Base-by-base conservation (phyloP, 2,329 filamentous ascomycete genomes). In the Talaromyces amestolkiae region DNA sequence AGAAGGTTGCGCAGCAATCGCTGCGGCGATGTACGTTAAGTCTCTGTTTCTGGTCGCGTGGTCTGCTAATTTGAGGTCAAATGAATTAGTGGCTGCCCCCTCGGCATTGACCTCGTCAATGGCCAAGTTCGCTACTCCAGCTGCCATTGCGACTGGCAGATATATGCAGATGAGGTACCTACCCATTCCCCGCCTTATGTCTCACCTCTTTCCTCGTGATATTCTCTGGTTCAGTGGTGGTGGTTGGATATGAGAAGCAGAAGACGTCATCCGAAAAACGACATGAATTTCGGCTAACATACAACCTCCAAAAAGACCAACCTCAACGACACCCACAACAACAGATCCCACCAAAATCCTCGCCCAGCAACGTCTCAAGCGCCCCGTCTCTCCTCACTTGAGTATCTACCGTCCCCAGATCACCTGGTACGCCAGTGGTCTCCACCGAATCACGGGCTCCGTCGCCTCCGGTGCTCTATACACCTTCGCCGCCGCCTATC, bases 361-460 rank as follows among this genome's bases (percentile, higher is more conserved):
- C 76, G 89, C 86, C 73, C 83, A 87, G 75, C 93, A 97, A 84
- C 93, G 93, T 73, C 85, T 89, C 64, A 80, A 85, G 74, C 93
- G 93, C 61, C 93, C 93, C 76, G 85, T 97, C 72, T 86, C 92
- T 54, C 93, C 93, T 64, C 93, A 97, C 77, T 87, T 97, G 69
- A 78, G 81, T 74, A 93, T 96, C 86, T 97, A 97, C 88, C 86
- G 87, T 78, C 86, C 90, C 67, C 88, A 92, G 79, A 91, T 97
- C 81, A 95, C 92, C 72, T 97, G 89, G 89, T 89, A 91, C 79
- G 84, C 85, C 71, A 89, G 88, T 72, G 87, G 83, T 65, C 85
- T 91, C 80, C 91, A 93, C 83, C 92, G 93, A 74, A 87, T 97
- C 81, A 94, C 92, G n/a, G 93, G 92, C 73, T 81, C 85, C 75